Evolutionary conservation across 2,329 filamentous ascomycete genomes (phyloP).

Genomic region (Colletotrichum sp.): DNA sequence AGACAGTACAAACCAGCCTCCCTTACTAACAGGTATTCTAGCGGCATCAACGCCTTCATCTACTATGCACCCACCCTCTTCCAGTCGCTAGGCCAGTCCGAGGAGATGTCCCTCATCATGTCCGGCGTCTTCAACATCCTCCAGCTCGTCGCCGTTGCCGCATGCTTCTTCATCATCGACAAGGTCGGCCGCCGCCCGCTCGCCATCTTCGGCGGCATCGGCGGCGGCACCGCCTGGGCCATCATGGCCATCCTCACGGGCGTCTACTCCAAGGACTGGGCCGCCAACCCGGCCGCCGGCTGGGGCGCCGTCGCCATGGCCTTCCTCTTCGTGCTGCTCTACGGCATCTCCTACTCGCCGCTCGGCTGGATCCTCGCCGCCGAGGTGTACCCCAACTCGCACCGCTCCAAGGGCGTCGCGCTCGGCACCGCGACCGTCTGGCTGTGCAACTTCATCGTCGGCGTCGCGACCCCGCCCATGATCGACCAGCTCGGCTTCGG

Average conservation of each 20-base stretch:
- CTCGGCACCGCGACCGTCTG: slow-evolving; percentile 52
- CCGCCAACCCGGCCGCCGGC: not conserved
- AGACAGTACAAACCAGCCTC: rapidly evolving
- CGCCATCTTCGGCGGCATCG: slow-evolving; percentile 32
- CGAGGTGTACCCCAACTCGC: slow-evolving; percentile 5
- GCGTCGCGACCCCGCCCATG: slow-evolving; percentile 55
- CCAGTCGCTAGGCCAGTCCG: slow-evolving; percentile 29
- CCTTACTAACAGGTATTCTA: not conserved
- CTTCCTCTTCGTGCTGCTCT: slow-evolving; percentile 33
- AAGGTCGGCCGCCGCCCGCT: slow-evolving; percentile 40
- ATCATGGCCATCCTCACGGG: slow-evolving; percentile 9
- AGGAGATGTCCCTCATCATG: slow-evolving; percentile 34
- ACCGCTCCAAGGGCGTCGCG: slow-evolving; percentile 25
- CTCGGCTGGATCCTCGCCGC: not conserved
- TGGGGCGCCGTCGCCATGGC: slow-evolving; percentile 17
- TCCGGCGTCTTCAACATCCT: slow-evolving; percentile 39
- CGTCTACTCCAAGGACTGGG: slow-evolving; percentile 1
- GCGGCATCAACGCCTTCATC: slow-evolving; percentile 28
- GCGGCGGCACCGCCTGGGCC: slow-evolving; percentile 23
- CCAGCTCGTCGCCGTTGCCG: slow-evolving; percentile 34
- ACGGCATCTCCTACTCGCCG: slow-evolving; percentile 30
- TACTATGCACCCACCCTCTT: slow-evolving; percentile 34
- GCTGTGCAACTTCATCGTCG: slow-evolving; percentile 50
- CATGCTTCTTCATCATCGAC: slow-evolving; percentile 44
- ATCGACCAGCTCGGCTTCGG: slow-evolving; percentile 53